Percentiles rank a stretch among this genome's conserved stretches.
phyloP scores from a whole-genome alignment of 2,329 filamentous ascomycete genomes.

The Pseudogymnoascus destructans region DNA sequence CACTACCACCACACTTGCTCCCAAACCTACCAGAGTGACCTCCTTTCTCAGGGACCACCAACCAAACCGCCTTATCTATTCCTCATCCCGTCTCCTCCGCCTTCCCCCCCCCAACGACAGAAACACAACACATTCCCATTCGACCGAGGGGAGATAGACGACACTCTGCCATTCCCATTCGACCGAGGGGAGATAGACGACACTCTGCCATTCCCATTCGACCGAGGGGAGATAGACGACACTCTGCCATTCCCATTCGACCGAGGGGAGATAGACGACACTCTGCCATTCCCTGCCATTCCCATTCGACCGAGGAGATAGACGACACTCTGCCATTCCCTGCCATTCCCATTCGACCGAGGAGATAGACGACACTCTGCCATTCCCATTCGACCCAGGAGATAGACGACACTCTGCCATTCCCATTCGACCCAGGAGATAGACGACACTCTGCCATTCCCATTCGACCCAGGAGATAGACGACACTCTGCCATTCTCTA shows the following conservation, averaged over 20 bases:
- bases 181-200: too few species aligned
- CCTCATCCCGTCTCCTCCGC: background rate
- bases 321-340: too few species aligned
- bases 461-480: background rate
- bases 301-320: background rate
- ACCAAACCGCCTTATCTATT: background rate
- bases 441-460: slow-evolving; percentile 4
- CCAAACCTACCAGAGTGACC: background rate
- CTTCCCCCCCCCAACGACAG: background rate
- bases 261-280: too few species aligned
- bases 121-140: slow-evolving; percentile 2
- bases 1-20: background rate
- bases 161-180: slow-evolving; percentile 1
- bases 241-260: background rate
- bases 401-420: background rate
- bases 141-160: background rate
- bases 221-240: too few species aligned
- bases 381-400: background rate
- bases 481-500: slow-evolving; percentile 1
- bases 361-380: background rate
- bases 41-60: slow-evolving; percentile 4
- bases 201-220: background rate
- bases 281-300: slow-evolving; percentile 4
- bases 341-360: slow-evolving; percentile 1
- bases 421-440: background rate